phyloP scores from a whole-genome alignment of 1,284 basidiomycete species.

The Pseudozyma flocculosa region DNA sequence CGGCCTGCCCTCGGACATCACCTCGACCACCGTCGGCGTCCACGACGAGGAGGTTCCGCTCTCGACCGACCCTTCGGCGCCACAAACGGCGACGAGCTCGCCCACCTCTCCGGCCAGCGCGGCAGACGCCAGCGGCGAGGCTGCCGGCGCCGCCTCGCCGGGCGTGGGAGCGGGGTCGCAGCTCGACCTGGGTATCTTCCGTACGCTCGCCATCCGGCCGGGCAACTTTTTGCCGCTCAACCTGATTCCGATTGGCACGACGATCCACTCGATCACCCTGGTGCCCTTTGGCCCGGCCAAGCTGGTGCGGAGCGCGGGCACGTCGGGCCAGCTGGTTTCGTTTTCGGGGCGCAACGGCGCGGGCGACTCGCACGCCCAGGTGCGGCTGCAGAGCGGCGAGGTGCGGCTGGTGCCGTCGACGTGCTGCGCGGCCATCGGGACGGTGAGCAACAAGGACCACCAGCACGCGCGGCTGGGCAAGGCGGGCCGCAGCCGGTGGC shows the following conservation, averaged over 20 bases:
- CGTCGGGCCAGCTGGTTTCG: constrained; percentile 71
- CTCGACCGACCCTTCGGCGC: no score
- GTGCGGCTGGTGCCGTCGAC: constrained; percentile 79
- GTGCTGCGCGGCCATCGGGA: constrained; percentile 85
- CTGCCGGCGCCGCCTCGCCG: not conserved
- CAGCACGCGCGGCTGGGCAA: constrained; percentile 83
- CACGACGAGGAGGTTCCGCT: constrained; percentile 12
- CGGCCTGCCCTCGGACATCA: constrained; percentile 6
- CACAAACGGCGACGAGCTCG: constrained; percentile 4
- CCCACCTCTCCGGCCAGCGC: not conserved
- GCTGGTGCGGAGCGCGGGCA: constrained; percentile 85
- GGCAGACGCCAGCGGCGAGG: not conserved
- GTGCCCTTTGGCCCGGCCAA: constrained; percentile 74
- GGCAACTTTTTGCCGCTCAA: constrained; percentile 91
- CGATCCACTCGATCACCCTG: constrained; percentile 83
- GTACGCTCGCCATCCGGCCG: constrained; percentile 79
- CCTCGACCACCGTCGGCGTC: no score
- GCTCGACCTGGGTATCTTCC: constrained; percentile 81
- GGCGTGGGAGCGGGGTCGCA: no score
- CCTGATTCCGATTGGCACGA: constrained; percentile 87
- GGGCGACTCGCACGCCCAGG: constrained; percentile 70
- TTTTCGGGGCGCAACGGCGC: constrained; percentile 38
- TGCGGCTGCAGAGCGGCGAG: constrained; percentile 88
- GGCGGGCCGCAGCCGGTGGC: constrained; percentile 84
- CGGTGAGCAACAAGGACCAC: constrained; percentile 89